Base-by-base conservation (phyloP, 495 filamentous ascomycete species). In the Cryomyces minteri region DNA sequence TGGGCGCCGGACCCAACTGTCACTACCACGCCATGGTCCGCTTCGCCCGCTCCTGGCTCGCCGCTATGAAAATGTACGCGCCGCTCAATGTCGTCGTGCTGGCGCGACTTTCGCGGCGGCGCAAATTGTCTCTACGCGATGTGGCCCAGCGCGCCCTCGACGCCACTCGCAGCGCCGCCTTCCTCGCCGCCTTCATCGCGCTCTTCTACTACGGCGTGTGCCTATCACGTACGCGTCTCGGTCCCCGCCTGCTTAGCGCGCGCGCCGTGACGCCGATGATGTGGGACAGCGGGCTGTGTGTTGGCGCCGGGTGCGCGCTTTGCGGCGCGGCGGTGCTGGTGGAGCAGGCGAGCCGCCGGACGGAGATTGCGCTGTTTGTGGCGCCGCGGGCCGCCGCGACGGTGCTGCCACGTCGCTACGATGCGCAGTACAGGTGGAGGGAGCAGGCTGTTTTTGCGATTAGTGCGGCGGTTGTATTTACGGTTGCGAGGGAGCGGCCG, bases 181-280 rank as follows among this genome's bases (percentile, higher is more conserved):
- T 95, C 61, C 69, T 95, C 2, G 85, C 77, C 1, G 67, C 79
- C 0, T 94, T 92, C 58, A 79, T 94, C 48, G 64, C 72, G 7
- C 65, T 88, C 2, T 92, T 90, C 51, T 95, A 88, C 63, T 94
- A 94, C 59, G 75, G 77, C 30, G 81, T 95, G 5, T 95, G 88
- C 56, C 73, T 94, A 0, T 69, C 80, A 3, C 73, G 88, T 32
- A 88, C 82, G 4, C 67, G 82, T n/a, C 43, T 94, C 6, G 87
- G 88, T 0, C 88, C 88, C 2, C 62, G 63, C 41, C 32, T 92
- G 28, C 64, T 88, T 30, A 65, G 69, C 12, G 62, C 55, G 2
- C 67, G 73, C 37, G 62, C 60, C 0, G 54, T 78, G 32, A 73
- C 67, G 33, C 71, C 73, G 9, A 51, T 65, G 56, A 72, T 70